Evolutionary conservation across 495 filamentous ascomycete genomes (phyloP), one percentile per base, ranked within the genome.

Genomic region (Trichoderma asperelloides): DNA sequence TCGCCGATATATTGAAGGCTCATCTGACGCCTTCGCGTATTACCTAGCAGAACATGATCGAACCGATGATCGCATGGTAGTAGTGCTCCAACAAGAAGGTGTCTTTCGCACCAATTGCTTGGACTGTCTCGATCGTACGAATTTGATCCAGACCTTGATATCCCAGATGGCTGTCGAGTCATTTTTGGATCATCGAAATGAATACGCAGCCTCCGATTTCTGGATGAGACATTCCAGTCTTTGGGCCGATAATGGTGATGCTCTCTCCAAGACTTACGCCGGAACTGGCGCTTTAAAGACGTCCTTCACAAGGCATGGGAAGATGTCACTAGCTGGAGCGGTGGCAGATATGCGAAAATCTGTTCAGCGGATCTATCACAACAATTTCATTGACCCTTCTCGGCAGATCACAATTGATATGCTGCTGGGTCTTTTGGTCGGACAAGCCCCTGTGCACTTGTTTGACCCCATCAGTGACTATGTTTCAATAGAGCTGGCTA

Each of bases 191-290:
- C 90, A 93, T 65, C 84, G 88, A 70, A 84, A 82, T 8, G 84
- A 90, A 71, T 78, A 70, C 65, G 84, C 91, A 2, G 81, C 81
- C 40, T 82, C 88, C 1, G 95, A 98, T 72, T 89, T 98, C 70
- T 94, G 93, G 87, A 87, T 91, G 75, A 82, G 92, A 41, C 95
- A 98, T 77, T 92, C 91, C 37, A 92, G 84, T 67, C 80, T 98
- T 2, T 98, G 95, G 95, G 95, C 95, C n/a, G 95, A 98, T 75
- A 97, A 97, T 79, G 95, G 95, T 37, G 95, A 98, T 80, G 87
- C 92, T 16, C 78, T 98, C 28, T 96, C 93, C 1, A 91, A 91
- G 72, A 98, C 97, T 23, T 98, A 98, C 75, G 96, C 95, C 11
- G 95, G 95, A 41, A 98, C 95, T 11, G 95, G 96, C 1, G 95